Base-by-base conservation (phyloP, 2,329 filamentous ascomycete genomes). In the Stemphylium beticola region DNA sequence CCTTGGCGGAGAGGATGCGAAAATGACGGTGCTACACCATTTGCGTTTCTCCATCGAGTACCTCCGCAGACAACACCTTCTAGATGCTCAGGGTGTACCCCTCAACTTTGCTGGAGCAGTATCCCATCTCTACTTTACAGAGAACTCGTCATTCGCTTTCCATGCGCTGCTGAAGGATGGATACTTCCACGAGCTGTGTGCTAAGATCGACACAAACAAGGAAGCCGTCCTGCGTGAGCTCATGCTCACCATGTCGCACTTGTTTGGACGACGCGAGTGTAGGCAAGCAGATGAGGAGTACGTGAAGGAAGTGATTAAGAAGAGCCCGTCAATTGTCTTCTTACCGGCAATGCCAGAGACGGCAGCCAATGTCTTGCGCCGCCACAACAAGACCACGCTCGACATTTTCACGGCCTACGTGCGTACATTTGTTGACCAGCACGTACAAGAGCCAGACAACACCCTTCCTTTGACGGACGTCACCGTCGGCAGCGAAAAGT, bases 21-120 rank as follows among this genome's bases (percentile, higher is more conserved):
- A 86, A 65, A 84, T 87, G 69, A 84, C 89, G 1, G 85, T 92
- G 1, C 81, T 89, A 46, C 90, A 93, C 68, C 89, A 93, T 66
- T 74, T 93, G 6, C 84, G 90, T 3, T 93, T 93, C 72, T 92
- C 89, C 0, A 89, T 93, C 39, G 90, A 93, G 60, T 93, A 92
- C 63, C 80, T 93, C 0, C 83, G 89, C 17, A 80, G 87, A 32
- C 87, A 92, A 62, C 79, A 84, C 38, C 82, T 93, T 0, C 78
- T 93, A 8, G 85, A 84, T 3, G 71, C 77, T 0, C 69, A 76
- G 1, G 90, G 90, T 40, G 77, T 73, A 1, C 89, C 90, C 0
- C 75, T 92, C 11, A 90, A 93, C 68, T 91, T 93, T 67, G 84
- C 90, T 0, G 85, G 86, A 0, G 79, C 86, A 3, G 83, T 92